Percentiles rank a stretch among this genome's conserved stretches.
Evolutionary conservation across 306 rosid species (phyloP).

Genomic region (Acacia crassicarpa): DNA sequence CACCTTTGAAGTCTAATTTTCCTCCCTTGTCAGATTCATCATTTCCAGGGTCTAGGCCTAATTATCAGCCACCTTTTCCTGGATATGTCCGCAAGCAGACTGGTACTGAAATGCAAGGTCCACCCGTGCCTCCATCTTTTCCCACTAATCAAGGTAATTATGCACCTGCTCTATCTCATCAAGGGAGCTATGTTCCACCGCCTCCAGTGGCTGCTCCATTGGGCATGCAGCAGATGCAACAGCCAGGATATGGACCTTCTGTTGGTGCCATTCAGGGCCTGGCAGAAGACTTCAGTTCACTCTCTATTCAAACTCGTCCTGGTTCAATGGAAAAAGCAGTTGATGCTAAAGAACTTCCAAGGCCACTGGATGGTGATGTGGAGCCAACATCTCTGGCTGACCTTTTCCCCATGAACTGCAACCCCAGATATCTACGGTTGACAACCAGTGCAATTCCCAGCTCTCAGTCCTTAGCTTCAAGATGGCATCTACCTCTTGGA

Average conservation of each 20-base stretch:
- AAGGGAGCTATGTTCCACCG: conserved; percentile 64
- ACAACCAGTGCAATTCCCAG: conserved; percentile 86
- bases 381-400: conserved; percentile 64
- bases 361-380: conserved; percentile 89
- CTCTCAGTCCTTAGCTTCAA: conserved; percentile 92
- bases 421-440: conserved; percentile 74
- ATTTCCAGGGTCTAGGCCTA: conserved; percentile 47
- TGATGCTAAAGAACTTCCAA: conserved; percentile 76
- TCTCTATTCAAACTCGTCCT: conserved; percentile 79
- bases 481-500: conserved; percentile 99
- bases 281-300: conserved; percentile 83
- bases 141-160: conserved; percentile 57
- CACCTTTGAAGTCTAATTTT: conserved; percentile 43
- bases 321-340: conserved; percentile 80
- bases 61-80: conserved; percentile 66
- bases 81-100: conserved; percentile 66
- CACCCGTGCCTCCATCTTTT: conserved; percentile 58
- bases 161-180: conserved; percentile 51
- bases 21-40: conserved; percentile 49
- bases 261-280: conserved; percentile 70
- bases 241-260: conserved; percentile 62
- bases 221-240: conserved; percentile 67
- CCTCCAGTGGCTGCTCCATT: conserved; percentile 58
- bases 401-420: conserved; percentile 71
- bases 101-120: conserved; percentile 54